Evolutionary conservation across 352 stramenopile genomes (phyloP), one percentile per base, ranked within the genome.

Genomic region (Pythium insidiosum): DNA sequence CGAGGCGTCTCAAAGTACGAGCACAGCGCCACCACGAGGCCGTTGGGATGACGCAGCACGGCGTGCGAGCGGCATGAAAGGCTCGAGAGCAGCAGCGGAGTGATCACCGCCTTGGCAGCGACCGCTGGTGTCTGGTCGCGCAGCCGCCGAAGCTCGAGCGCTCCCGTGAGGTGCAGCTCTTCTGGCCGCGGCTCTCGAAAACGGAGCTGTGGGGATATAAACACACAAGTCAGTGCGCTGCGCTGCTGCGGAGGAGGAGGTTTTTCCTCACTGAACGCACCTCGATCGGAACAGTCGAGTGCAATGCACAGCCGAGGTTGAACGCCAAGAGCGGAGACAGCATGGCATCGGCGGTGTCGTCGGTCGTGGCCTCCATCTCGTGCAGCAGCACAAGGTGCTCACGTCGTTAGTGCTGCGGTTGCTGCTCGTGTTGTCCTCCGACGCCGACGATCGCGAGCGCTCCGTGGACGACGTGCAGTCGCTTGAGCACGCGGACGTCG

Each of bases 261-360:
- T n/a, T n/a, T n/a, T n/a, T n/a, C n/a, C n/a, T n/a, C n/a, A n/a
- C n/a, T n/a, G n/a, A n/a, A n/a, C n/a, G n/a, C n/a, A n/a, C n/a
- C n/a, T n/a, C n/a, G n/a, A n/a, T n/a, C n/a, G n/a, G n/a, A n/a
- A n/a, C n/a, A n/a, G n/a, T n/a, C n/a, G n/a, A n/a, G n/a, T n/a
- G n/a, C n/a, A n/a, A n/a, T n/a, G n/a, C n/a, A n/a, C n/a, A n/a
- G n/a, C n/a, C n/a, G 35, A 90, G 63, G 33, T 90, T 90, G 56
- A 87, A 88, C 15, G 78, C 78, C 26, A 90, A 40, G 38, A 90
- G 56, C n/a, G 74, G 73, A 10, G 78, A 68, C n/a, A 88, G 50
- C 28, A 63, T 63, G 13, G 84, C 28, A 15, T 33, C 28, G 9
- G 9, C 28, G 28, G 28, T 42, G 38, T 68, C 50, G 4, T 29